phyloP scores from a whole-genome alignment of 148 eudicot genomes.

The Rhododendron vialii region DNA sequence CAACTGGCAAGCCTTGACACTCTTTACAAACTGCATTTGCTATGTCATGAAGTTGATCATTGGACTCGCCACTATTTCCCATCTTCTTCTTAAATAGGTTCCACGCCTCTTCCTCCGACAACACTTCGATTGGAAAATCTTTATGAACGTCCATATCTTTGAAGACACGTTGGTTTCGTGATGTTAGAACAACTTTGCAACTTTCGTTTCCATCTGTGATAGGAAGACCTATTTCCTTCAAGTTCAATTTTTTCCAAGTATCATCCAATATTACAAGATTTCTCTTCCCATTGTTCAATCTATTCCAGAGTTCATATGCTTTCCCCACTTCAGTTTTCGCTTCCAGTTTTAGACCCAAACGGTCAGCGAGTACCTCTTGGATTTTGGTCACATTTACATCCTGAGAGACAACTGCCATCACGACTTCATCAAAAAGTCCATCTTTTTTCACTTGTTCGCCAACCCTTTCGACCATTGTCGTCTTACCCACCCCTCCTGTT shows the following conservation, averaged over 20 bases:
- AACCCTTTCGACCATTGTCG: not conserved
- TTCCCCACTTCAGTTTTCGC: not conserved
- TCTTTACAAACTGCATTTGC: not conserved
- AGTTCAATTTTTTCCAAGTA: not conserved
- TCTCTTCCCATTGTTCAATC: not conserved
- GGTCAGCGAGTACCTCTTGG: not conserved
- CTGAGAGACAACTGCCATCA: not conserved
- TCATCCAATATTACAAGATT: constrained; percentile 18
- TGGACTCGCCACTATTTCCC: not conserved
- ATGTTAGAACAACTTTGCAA: constrained; percentile 18
- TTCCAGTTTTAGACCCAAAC: not conserved
- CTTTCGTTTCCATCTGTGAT: not conserved
- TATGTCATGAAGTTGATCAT: not conserved
- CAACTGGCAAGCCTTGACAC: constrained; percentile 16
- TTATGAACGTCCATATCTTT: not conserved
- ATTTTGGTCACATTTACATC: not conserved
- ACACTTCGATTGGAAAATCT: not conserved
- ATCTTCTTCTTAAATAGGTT: not conserved
- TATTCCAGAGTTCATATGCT: not conserved
- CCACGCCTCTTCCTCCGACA: not conserved
- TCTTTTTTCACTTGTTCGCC: not conserved
- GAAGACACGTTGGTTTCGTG: not conserved
- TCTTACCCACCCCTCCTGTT: constrained; percentile 8
- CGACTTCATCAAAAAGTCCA: not conserved
- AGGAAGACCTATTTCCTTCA: constrained; percentile 15